Percentiles rank a stretch among this genome's conserved stretches.
These are phyloP conservation scores for Chalciporus chontae DNA, from an alignment of 768 basidiomycete genomes.

Conservation along the genomic window DNA sequence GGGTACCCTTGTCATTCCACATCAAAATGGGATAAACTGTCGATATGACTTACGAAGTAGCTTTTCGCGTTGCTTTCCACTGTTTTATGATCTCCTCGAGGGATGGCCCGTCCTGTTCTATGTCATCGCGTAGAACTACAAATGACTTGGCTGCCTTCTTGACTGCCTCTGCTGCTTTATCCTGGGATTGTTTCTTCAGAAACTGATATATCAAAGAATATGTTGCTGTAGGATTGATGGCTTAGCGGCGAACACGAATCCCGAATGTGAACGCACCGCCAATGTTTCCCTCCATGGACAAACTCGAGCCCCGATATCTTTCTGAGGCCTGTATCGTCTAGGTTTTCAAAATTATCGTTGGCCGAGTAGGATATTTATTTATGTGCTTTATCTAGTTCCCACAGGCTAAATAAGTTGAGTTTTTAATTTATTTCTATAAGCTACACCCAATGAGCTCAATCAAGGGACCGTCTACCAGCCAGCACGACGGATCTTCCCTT, in stretches of 20 bases:
- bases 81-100: slow-evolving; percentile 63
- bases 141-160: slow-evolving; percentile 68
- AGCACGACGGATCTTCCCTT: slow-evolving; percentile 75
- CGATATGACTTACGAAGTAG: slow-evolving; percentile 26
- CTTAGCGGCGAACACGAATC: slow-evolving; percentile 11
- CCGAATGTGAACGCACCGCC: slow-evolving; percentile 41
- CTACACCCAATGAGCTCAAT: slow-evolving; percentile 40
- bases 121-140: slow-evolving; percentile 56
- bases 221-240: slow-evolving; percentile 44
- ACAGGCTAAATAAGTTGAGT: slow-evolving; percentile 1
- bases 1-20: slow-evolving; percentile 3
- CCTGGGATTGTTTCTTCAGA: slow-evolving; percentile 59
- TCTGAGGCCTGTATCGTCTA: not conserved
- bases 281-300: slow-evolving; percentile 46
- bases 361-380: too few species aligned
- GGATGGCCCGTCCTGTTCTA: slow-evolving; percentile 44
- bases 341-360: not conserved
- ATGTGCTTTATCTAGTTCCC: slow-evolving; percentile 15
- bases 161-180: slow-evolving; percentile 68
- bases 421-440: too few species aligned
- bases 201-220: slow-evolving; percentile 78
- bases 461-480: slow-evolving; percentile 68
- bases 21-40: not conserved
- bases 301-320: not conserved
- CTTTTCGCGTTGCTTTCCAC: slow-evolving; percentile 48